Evolutionary conservation across 169 alveolate species (phyloP), one percentile per base, ranked within the genome.

Genomic region (Babesia divergens): DNA sequence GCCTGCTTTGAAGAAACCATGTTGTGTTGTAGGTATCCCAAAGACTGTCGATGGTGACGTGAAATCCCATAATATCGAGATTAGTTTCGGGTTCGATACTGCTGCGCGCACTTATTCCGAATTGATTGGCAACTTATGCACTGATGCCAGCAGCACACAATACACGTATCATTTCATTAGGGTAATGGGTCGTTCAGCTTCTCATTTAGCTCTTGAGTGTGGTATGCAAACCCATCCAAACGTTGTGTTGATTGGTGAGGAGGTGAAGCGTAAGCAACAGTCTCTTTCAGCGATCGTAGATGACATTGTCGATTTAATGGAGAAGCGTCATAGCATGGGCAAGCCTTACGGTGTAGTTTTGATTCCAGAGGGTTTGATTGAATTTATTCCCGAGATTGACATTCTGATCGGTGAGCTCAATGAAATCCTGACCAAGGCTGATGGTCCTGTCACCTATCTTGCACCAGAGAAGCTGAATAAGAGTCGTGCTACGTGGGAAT

Each of bases 31-130:
- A 22, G 99, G 99, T 3, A 94, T 95, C 18, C 99, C 99, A 1
- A 98, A 98, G 91, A 98, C 99, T 3, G 97, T 98, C 58, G 99
- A 98, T 76, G 99, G 99, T 22, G 99, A 98, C 86, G 86, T 98
- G 72, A 95, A 94, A 84, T 92, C 95, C 60, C 94, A 93, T 46
- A 94, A 94, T 84, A 94, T 97, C 29, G 99, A 97, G 77, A 94
- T 96, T 46, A 93, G 98, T 47, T 98, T 98, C 87, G 99, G 99
- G 13, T 96, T 97, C 71, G 99, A 98, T 86, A 95, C 99, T n/a
- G 99, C 99, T 16, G 95, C 98, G 37, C 92, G 93, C 62, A 93
- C 98, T 18, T 97, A 97, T 75, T 91, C 98, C 53, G 98, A 96
- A 68, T 76, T 93, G 29, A 95, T 97, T 26, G 99, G 99, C 46